Evolutionary conservation across 1,139 yeast genomes (phyloP), one percentile per base, ranked within the genome.

Genomic region (Sugiyamaella xylanicola): DNA sequence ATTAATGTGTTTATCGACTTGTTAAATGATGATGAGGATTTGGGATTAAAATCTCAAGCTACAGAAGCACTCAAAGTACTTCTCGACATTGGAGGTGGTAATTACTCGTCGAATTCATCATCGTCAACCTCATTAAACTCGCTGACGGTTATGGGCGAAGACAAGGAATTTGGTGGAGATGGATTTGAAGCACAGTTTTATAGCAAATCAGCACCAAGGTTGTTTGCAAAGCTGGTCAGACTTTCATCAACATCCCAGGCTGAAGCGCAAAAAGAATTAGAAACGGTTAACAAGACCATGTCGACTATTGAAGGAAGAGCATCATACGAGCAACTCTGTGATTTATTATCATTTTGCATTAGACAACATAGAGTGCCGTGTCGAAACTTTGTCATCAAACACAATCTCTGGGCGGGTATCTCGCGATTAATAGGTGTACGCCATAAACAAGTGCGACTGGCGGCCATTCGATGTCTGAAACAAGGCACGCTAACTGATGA

Each of bases 1-100:
- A 73, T 87, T 39, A 71, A 77, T 13, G 80, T 86, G 5, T 72
- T 92, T 46, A 79, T 88, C 0, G 78, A 82, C 47, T 77, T 91
- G 29, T 71, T 92, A 22, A 72, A 85, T 2, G 77, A 79, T 22
- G 96, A 88, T 59, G 74, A 77, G 37, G 84, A 85, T 61, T 79
- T 86, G 4, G 96, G 96, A 0, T 72, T 91, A 51, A 85, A 87
- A 66, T 81, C 86, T 3, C 97, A 91, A 68, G 87, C 93, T 1
- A 83, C 82, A 59, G 97, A 91, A 71, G 96, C 97, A 0, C 72
- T 92, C 49, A 84, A 85, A 65, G 83, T 85, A 1, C 72, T 91
- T 41, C 74, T 90, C 15, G 93, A 87, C 46, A 40, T 56, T 25
- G 42, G 47, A 2, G 27, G 27, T 37, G 41, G 42, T 13, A 35